Percentiles rank a stretch among this genome's conserved stretches.
Evolutionary conservation across 2,329 filamentous ascomycete species (phyloP).

Genomic region (Fusarium sp.): DNA sequence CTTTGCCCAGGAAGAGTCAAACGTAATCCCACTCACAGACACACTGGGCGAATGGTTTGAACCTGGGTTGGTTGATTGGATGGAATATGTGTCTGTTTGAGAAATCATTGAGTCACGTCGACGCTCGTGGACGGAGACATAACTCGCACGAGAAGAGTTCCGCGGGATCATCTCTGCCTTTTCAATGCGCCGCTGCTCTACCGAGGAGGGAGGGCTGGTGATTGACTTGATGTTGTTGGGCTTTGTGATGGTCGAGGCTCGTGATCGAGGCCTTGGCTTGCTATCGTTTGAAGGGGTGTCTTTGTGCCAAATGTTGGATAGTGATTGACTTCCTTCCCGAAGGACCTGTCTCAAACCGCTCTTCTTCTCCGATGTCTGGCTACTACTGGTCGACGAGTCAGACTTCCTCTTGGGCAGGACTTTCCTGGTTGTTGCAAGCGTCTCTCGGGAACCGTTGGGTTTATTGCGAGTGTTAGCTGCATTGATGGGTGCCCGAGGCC

Average conservation of each 20-base stretch:
- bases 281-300: constrained; percentile 51
- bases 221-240: constrained; percentile 12
- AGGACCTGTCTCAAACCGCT: constrained; percentile 62
- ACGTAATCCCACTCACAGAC: constrained; percentile 40
- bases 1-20: constrained; percentile 38
- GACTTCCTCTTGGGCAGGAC: constrained; percentile 39
- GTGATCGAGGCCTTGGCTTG: constrained; percentile 45
- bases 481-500: constrained; percentile 32
- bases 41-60: constrained; percentile 59
- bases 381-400: constrained; percentile 23
- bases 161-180: constrained; percentile 49
- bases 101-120: constrained; percentile 67
- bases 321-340: constrained; percentile 61
- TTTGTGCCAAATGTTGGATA: constrained; percentile 63
- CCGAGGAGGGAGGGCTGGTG: constrained; percentile 7
- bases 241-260: constrained; percentile 28
- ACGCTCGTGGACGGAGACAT: constrained; percentile 63
- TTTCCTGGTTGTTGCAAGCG: constrained; percentile 16
- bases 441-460: constrained; percentile 37
- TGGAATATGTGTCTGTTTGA: constrained; percentile 66
- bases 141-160: constrained; percentile 60
- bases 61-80: constrained; percentile 59
- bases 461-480: constrained; percentile 45
- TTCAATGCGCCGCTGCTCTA: constrained; percentile 21
- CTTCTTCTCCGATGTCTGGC: constrained; percentile 56